These are phyloP conservation scores for Hericium coralloides DNA, from an alignment of 768 basidiomycete genomes.

Conservation along the genomic window DNA sequence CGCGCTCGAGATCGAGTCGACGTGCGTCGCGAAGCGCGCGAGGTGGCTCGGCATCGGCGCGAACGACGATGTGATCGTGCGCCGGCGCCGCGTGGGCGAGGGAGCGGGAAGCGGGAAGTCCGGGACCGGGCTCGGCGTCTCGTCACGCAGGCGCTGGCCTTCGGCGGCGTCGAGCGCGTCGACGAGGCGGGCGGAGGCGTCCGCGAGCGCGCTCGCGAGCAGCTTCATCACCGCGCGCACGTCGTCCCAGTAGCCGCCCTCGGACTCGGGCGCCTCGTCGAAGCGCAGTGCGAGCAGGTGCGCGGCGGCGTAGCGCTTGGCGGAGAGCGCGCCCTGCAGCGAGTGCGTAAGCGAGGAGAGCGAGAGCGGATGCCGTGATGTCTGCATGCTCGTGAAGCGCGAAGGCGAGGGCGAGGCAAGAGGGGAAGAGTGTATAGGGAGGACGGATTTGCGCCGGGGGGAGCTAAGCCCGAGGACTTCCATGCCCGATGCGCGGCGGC, in stretches of 20 bases:
- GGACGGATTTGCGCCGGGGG: constrained; percentile 13
- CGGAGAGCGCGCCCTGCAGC: constrained; percentile 56
- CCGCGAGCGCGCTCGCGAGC: constrained; percentile 56
- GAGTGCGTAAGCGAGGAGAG: constrained; percentile 51
- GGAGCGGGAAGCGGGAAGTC: constrained; percentile 3
- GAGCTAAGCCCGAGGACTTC: constrained; percentile 36
- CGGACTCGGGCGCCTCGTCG: constrained; percentile 32
- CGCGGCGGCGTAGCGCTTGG: constrained; percentile 71
- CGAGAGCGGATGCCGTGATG: constrained; percentile 57
- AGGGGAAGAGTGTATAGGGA: constrained; percentile 9
- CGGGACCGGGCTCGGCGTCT: constrained; percentile 32
- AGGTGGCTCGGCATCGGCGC: constrained; percentile 69
- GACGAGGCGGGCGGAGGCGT: constrained; percentile 51
- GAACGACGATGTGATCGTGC: constrained; percentile 36
- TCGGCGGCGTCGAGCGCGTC: constrained; percentile 59
- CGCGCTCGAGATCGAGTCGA: constrained; percentile 59
- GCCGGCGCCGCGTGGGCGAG: not conserved
- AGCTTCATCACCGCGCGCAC: constrained; percentile 67
- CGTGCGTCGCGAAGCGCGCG: constrained; percentile 62
- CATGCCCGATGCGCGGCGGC: constrained; percentile 39
- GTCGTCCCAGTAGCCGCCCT: constrained; percentile 80
- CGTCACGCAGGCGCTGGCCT: constrained; percentile 40
- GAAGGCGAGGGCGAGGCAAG: constrained; percentile 30
- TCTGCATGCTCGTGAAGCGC: constrained; percentile 53
- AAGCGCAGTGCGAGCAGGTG: constrained; percentile 77